phyloP scores from a whole-genome alignment of 345 rosid genomes.

The Noccaea bulbosa region DNA sequence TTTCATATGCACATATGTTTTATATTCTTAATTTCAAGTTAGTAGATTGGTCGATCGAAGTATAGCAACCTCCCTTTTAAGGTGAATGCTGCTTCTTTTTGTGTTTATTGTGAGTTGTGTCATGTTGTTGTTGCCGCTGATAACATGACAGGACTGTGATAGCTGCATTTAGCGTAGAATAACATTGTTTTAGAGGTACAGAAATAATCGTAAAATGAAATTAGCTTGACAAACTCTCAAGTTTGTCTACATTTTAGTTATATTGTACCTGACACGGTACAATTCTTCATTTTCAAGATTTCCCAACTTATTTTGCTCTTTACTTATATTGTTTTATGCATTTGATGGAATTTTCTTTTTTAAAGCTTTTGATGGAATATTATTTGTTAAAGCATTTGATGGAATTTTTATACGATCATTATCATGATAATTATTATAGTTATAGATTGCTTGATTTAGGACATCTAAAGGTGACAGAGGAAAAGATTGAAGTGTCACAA shows the following conservation, averaged over 20 bases:
- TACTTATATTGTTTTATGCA: too few species aligned
- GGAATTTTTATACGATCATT: background rate
- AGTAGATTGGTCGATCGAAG: constrained; percentile 14
- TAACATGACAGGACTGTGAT: too few species aligned
- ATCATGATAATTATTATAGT: constrained; percentile 16
- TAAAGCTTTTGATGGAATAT: background rate
- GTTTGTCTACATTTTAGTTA: too few species aligned
- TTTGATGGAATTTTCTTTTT: too few species aligned
- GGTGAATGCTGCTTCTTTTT: background rate
- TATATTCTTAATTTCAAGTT: background rate
- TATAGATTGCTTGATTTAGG: constrained; percentile 48
- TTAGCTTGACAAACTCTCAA: too few species aligned
- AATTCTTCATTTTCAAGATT: too few species aligned
- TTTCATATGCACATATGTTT: background rate
- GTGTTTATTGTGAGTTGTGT: background rate
- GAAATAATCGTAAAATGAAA: too few species aligned
- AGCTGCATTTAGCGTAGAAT: too few species aligned
- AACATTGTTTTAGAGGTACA: too few species aligned
- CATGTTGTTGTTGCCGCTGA: background rate
- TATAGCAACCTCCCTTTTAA: background rate
- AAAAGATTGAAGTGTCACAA: constrained; percentile 40
- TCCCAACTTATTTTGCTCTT: too few species aligned
- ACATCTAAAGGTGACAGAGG: constrained; percentile 43
- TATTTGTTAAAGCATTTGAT: background rate
- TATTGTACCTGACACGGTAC: too few species aligned